Conservation (phyloP, 2,329 filamentous ascomycete genomes). For the Sporothrix brasiliensis region DNA sequence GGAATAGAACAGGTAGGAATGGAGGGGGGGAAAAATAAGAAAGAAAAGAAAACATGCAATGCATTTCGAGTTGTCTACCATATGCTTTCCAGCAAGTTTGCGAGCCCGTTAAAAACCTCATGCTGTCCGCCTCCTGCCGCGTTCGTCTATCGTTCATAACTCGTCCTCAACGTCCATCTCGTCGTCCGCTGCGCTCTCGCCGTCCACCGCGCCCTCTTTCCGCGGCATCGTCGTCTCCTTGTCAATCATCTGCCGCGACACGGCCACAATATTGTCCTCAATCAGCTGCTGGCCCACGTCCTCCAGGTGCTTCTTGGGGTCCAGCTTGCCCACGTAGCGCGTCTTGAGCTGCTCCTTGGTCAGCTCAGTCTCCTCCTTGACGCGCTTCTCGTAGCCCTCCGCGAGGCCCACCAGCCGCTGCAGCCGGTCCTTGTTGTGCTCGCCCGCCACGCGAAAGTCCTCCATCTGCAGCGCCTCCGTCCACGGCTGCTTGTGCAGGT, state of each 20-base stretch:
- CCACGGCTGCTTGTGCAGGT: slow-evolving; percentile 99
- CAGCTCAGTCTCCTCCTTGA: slow-evolving; percentile 97
- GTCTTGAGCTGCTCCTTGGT: slow-evolving; percentile 98
- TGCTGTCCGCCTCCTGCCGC: background rate
- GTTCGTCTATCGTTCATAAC: slow-evolving; percentile 28
- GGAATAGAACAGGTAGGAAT: too few species aligned
- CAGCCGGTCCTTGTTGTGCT: slow-evolving; percentile 84
- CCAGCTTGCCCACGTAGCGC: slow-evolving; percentile 96
- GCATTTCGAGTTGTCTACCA: slow-evolving; percentile 23
- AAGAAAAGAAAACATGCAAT: slow-evolving; percentile 21
- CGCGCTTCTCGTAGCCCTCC: slow-evolving; percentile 96
- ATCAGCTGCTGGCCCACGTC: slow-evolving; percentile 95
- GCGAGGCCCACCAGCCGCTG: slow-evolving; percentile 85
- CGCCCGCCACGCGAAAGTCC: slow-evolving; percentile 83
- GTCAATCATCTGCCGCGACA: slow-evolving; percentile 99
- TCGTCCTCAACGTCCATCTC: slow-evolving; percentile 73
- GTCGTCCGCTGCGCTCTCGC: slow-evolving; percentile 46
- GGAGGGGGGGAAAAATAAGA: background rate
- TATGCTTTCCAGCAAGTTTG: background rate
- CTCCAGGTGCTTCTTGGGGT: slow-evolving; percentile 98
- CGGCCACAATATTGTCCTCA: slow-evolving; percentile 98
- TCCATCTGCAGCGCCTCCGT: slow-evolving; percentile 97
- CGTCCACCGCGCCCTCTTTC: slow-evolving; percentile 55
- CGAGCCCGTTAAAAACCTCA: background rate
- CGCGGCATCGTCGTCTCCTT: slow-evolving; percentile 93